Evolutionary conservation across 2,329 filamentous ascomycete species (phyloP).

Genomic region (Beauveria medogensis): DNA sequence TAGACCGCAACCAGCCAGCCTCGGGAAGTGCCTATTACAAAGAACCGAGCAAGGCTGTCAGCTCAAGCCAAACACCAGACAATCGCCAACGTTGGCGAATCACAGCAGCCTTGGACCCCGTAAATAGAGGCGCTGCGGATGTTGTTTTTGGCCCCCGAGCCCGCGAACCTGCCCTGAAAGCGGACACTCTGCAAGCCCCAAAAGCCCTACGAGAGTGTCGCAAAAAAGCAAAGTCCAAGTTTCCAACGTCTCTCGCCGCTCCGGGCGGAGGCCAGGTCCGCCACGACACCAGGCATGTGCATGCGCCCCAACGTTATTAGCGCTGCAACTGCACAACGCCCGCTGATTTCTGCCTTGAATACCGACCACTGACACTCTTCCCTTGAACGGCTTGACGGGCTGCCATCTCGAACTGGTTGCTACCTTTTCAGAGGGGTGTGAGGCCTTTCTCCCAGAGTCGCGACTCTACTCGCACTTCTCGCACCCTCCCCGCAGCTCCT

Average conservation of each 20-base stretch:
- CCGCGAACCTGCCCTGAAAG: not conserved
- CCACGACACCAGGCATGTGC: not conserved
- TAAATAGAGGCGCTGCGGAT: not conserved
- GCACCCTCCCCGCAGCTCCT: too few relatives aligned
- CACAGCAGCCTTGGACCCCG: not conserved
- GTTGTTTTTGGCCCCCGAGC: not conserved
- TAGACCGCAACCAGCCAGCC: not conserved
- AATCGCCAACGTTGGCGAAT: not conserved
- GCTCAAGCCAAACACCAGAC: not conserved
- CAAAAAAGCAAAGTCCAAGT: not conserved
- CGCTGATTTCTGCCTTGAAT: too few relatives aligned
- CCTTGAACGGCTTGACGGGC: not conserved
- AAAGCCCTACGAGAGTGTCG: not conserved
- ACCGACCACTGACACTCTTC: not conserved
- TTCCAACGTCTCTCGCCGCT: too few relatives aligned
- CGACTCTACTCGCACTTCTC: too few relatives aligned
- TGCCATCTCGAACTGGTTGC: not conserved
- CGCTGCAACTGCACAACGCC: not conserved
- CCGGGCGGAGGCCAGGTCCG: not conserved
- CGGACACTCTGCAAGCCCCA: not conserved
- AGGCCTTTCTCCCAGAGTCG: too few relatives aligned
- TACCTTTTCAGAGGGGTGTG: too few relatives aligned
- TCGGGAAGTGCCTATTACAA: not conserved
- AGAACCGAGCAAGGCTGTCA: not conserved
- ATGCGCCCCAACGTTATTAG: not conserved